These are phyloP conservation scores for Saccharum hybrid DNA, from an alignment of 202 grass and related monocot species.

Conservation along the genomic window DNA sequence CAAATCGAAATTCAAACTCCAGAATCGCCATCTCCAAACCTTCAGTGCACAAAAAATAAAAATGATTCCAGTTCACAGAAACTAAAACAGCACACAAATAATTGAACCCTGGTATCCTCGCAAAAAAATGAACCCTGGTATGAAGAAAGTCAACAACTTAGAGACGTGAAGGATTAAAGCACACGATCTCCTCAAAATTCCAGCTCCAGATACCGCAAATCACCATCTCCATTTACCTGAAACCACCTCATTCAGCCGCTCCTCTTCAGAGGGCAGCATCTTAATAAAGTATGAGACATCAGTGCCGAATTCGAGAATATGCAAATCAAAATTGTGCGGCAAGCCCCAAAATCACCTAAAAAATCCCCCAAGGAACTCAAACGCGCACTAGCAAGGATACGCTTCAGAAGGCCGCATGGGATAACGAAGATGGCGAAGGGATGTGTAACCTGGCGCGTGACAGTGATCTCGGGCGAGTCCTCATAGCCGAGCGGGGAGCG, in stretches of 20 bases:
- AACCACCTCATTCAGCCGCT: slow-evolving; percentile 3
- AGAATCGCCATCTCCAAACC: not conserved
- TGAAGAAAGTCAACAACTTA: not conserved
- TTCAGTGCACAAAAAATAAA: not conserved
- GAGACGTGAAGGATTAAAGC: not conserved
- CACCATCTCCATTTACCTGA: not conserved
- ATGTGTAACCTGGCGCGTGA: slow-evolving; percentile 78
- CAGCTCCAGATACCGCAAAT: slow-evolving; percentile 36
- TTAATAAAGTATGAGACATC: not conserved
- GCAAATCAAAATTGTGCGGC: slow-evolving; percentile 8
- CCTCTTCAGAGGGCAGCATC: not conserved
- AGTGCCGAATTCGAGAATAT: slow-evolving; percentile 5
- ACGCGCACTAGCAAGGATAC: slow-evolving; percentile 6
- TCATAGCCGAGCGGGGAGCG: slow-evolving; percentile 93
- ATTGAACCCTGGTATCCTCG: slow-evolving; percentile 23
- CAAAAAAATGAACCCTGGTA: slow-evolving; percentile 5
- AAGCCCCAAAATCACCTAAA: not conserved
- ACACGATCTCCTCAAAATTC: slow-evolving; percentile 10
- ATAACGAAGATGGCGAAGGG: not conserved
- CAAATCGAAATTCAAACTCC: not conserved
- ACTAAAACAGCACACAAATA: slow-evolving; percentile 15
- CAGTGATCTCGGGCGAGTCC: slow-evolving; percentile 79
- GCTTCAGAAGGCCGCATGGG: not conserved
- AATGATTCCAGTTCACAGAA: not conserved
- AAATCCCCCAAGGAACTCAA: slow-evolving; percentile 10